Base-by-base conservation (phyloP, 2,329 filamentous ascomycete genomes). In the Penicillium psychrosexuale region DNA sequence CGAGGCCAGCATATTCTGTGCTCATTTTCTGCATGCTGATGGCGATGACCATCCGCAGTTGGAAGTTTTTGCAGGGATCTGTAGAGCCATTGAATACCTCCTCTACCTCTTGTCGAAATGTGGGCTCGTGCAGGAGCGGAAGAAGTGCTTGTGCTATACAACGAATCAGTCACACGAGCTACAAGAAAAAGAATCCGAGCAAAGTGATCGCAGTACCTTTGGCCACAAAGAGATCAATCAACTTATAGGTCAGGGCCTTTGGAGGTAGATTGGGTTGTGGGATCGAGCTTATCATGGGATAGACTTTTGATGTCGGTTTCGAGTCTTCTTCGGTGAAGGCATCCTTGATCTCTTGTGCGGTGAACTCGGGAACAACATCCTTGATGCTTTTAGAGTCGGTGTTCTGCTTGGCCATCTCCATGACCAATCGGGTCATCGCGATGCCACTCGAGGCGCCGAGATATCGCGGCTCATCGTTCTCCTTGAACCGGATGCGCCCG, bases 321-420 rank as follows among this genome's bases (percentile, higher is more conserved):
- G 76, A 77, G 63, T 84, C 80, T 82, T 95, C 78, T 80, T 85
- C 70, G 64, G 80, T 66, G 76, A 86, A 76, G 75, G 90, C 78
- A 78, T 88, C 83, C 83, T 87, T 80, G 77, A 88, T 80, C 69
- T 85, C 77, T 78, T 84, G 76, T 75, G 85, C 69, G 72, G 84
- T 72, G 76, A 85, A 69, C 82, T 92, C 88, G 3, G 92, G 90
- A 31, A 97, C 90, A 47, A 97, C 86, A 63, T 97, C 91, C 55
- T 91, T 91, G 70, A 97, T 97, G 61, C 88, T 91, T 72, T 91
- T 90, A 5, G 91, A 88, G 66, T 94, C 89, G 27, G 91, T 95
- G 67, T 93, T 96, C 60, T 91, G 88, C 76, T 96, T 97, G 50
- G 93, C 93, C 73, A 96, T 86, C 71, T 97, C 92, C 89, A 99